These are phyloP conservation scores for Umbelopsis ramanniana DNA, from an alignment of 192 early-diverging fungal genomes.

Conservation along the genomic window DNA sequence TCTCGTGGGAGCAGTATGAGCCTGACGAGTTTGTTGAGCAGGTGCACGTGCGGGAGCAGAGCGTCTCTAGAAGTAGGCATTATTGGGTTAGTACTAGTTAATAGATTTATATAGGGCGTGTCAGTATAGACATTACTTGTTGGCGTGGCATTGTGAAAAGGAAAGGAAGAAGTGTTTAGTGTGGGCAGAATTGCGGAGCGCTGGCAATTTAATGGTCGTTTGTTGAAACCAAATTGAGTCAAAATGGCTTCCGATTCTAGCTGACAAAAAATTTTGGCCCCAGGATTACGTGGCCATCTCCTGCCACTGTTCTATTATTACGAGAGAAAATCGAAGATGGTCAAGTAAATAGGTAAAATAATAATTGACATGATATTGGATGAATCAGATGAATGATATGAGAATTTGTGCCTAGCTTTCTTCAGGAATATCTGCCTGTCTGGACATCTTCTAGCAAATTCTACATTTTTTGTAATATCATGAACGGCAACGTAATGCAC, in stretches of 20 bases:
- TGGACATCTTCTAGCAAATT: too few species aligned
- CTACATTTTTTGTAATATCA: too few species aligned
- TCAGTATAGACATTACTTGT: background rate
- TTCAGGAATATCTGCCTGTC: too few species aligned
- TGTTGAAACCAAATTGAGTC: constrained; percentile 3
- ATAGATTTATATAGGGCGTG: background rate
- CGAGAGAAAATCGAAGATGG: too few species aligned
- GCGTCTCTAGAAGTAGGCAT: background rate
- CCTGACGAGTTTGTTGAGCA: constrained; percentile 57
- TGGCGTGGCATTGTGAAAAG: constrained; percentile 11
- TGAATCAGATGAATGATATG: too few species aligned
- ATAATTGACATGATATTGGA: too few species aligned
- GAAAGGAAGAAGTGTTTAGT: background rate
- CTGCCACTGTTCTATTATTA: too few species aligned
- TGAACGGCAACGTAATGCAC: too few species aligned
- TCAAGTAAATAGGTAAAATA: too few species aligned
- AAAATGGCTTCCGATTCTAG: background rate
- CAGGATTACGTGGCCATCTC: too few species aligned
- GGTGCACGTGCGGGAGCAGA: constrained; percentile 30
- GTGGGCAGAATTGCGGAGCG: background rate
- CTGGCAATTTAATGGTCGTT: background rate
- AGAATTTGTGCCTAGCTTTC: too few species aligned
- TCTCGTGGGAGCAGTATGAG: constrained; percentile 62
- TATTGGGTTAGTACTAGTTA: background rate
- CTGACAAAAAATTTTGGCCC: too few species aligned